phyloP scores from a whole-genome alignment of 2,329 filamentous ascomycete genomes.

The Coniochaeta ligniaria region DNA sequence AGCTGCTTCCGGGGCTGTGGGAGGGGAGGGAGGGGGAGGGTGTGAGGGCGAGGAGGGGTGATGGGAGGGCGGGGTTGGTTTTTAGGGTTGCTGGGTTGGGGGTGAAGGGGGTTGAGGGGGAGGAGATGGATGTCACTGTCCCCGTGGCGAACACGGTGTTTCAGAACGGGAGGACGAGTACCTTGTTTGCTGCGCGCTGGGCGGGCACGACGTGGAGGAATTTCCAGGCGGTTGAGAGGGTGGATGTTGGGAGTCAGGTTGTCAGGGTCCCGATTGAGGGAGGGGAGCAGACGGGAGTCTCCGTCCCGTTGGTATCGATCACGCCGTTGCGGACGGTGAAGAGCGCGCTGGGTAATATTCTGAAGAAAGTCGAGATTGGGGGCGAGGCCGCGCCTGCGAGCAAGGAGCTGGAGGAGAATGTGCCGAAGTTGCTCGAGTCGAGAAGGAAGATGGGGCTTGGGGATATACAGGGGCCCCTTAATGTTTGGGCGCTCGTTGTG shows the following conservation, averaged over 20 bases:
- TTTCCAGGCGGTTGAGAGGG: slow-evolving; percentile 1
- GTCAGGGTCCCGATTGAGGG: background rate
- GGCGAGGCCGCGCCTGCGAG: slow-evolving; percentile 52
- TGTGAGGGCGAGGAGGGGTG: slow-evolving; percentile 3
- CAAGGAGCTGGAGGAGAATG: slow-evolving; percentile 59
- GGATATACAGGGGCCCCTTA: slow-evolving; percentile 34
- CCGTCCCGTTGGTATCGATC: slow-evolving; percentile 50
- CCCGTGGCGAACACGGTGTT: slow-evolving; percentile 30
- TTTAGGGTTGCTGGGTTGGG: background rate
- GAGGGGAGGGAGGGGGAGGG: slow-evolving; percentile 6
- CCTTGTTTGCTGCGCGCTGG: slow-evolving; percentile 10
- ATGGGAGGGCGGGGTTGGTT: slow-evolving; percentile 10
- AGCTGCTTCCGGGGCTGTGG: background rate
- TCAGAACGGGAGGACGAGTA: slow-evolving; percentile 14
- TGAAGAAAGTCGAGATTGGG: slow-evolving; percentile 52
- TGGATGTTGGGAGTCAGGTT: background rate
- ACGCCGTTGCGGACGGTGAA: slow-evolving; percentile 55
- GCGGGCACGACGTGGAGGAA: background rate
- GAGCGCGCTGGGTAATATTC: slow-evolving; percentile 70
- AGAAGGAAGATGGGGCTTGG: slow-evolving; percentile 17
- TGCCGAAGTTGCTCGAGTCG: slow-evolving; percentile 49
- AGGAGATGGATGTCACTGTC: slow-evolving; percentile 36
- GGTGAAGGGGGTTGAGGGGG: background rate
- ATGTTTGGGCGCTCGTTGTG: slow-evolving; percentile 68
- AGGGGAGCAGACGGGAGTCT: slow-evolving; percentile 1